Base-by-base conservation (phyloP, 352 stramenopile species). In the Pythium chondricola region DNA sequence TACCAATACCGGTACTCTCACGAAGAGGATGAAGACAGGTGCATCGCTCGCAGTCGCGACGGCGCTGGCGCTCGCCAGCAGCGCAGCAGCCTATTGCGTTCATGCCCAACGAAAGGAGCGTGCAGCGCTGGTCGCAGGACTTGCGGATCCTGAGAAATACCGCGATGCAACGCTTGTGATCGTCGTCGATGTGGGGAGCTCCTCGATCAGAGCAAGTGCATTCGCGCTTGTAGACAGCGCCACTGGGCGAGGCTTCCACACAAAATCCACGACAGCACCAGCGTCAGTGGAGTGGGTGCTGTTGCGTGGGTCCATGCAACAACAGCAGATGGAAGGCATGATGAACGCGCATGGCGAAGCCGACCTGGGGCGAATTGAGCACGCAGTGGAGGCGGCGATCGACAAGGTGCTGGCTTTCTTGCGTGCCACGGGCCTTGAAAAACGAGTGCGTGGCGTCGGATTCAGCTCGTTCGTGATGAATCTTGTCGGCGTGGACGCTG, bases 381-480 rank as follows among this genome's bases (percentile, higher is more conserved):
- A 46, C 2, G 63, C 61, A 4, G 74, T 88, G 41, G 82, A 93
- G 63, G 35, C 52, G 14, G 53, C 79, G 24, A 18, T 90, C 42
- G 67, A 80, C 43, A 48, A 35, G 10, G 67, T 65, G 36, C 55
- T 89, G 21, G 43, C 35, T 11, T 88, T 85, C 41, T 48, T 93
- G 13, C 68, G 78, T 14, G 56, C 48, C 8, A 53, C 52, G n/a
- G 47, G 67, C 9, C 57, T 90, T 13, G 54, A 49, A 6, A 42
- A 71, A 30, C 57, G 57, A 14, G 62, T 96, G 18, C 51, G 79
- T 14, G 85, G 74, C 8, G 68, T 98, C 25, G 92, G 90, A 42
- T 96, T 98, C 61, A 95, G 84, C 47, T 85, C 78, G 25, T 97
- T 98, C 64, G 89, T 79, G 1, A 98, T 98, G 90, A 97, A 97